These are phyloP conservation scores for Potentilla sterilis DNA, from an alignment of 306 rosid genomes.

Conservation along the genomic window DNA sequence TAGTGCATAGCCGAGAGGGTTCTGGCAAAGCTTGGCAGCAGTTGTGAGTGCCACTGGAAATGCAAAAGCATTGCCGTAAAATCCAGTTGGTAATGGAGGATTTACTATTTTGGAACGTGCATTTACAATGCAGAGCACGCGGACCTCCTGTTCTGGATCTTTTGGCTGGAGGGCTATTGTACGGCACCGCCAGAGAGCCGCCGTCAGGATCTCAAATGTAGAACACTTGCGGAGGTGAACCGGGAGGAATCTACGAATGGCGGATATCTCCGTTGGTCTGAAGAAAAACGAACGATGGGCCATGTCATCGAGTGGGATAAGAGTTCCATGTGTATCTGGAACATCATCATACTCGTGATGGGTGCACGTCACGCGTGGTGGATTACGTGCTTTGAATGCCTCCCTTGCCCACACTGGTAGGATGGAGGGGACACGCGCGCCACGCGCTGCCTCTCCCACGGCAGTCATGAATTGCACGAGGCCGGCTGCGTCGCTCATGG, in stretches of 20 bases:
- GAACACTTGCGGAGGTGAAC: slow-evolving; percentile 27
- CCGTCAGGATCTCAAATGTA: slow-evolving; percentile 46
- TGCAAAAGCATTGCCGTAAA: slow-evolving; percentile 56
- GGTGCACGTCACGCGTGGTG: slow-evolving; percentile 33
- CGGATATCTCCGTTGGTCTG: slow-evolving; percentile 34
- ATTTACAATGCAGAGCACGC: slow-evolving; percentile 40
- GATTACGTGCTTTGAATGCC: slow-evolving; percentile 36
- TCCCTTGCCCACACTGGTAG: slow-evolving; percentile 45
- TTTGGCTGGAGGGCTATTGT: slow-evolving; percentile 29
- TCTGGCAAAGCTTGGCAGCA: slow-evolving; percentile 35
- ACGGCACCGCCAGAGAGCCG: slow-evolving; percentile 62
- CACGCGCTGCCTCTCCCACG: slow-evolving; percentile 44
- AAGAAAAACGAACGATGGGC: slow-evolving; percentile 52
- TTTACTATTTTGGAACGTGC: slow-evolving; percentile 35
- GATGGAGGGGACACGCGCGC: slow-evolving; percentile 32
- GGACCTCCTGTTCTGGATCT: slow-evolving; percentile 39
- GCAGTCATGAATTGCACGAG: slow-evolving; percentile 50
- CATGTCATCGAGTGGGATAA: slow-evolving; percentile 47
- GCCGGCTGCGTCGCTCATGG: slow-evolving; percentile 48
- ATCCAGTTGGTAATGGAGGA: slow-evolving; percentile 52
- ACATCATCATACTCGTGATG: slow-evolving; percentile 55
- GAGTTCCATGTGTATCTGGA: slow-evolving; percentile 39
- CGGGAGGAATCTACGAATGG: slow-evolving; percentile 43
- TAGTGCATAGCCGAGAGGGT: slow-evolving; percentile 46
- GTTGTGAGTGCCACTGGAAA: slow-evolving; percentile 44